A percentile compares a stretch with the other conserved stretches of the same genome.
Evolutionary conservation across 2,329 filamentous ascomycete genomes (phyloP).

Genomic region (Fusarium decemcellulare): DNA sequence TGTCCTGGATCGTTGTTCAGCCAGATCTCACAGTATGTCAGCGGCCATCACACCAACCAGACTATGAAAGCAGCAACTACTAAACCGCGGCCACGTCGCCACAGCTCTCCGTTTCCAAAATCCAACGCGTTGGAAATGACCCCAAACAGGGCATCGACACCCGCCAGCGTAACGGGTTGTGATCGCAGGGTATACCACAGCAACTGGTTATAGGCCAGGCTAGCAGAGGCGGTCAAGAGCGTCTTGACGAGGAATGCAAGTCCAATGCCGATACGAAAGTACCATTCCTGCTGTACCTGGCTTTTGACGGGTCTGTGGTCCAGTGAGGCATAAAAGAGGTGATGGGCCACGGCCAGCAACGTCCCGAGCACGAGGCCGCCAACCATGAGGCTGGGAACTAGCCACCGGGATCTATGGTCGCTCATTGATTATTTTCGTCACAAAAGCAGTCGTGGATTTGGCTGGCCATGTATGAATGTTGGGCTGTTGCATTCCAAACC

Average conservation of each 20-base stretch:
- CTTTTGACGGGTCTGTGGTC: not conserved
- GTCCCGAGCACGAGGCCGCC: not conserved
- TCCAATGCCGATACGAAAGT: constrained; percentile 16
- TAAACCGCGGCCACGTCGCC: not conserved
- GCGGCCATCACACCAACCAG: constrained; percentile 2
- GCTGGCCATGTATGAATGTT: too few species aligned
- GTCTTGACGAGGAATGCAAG: constrained; percentile 10
- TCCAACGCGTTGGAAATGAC: constrained; percentile 4
- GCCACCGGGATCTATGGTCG: too few species aligned
- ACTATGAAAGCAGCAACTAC: not conserved
- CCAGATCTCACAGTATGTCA: too few species aligned
- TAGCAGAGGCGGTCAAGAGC: constrained; percentile 1
- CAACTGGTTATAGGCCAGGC: constrained; percentile 21
- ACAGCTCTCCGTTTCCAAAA: constrained; percentile 3
- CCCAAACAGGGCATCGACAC: constrained; percentile 11
- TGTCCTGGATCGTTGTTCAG: not conserved
- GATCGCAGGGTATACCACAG: constrained; percentile 10
- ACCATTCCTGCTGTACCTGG: constrained; percentile 27
- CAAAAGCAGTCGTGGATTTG: too few species aligned
- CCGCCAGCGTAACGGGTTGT: constrained; percentile 4
- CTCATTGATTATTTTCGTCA: too few species aligned
- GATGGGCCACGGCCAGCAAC: constrained; percentile 3
- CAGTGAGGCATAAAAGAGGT: constrained; percentile 7
- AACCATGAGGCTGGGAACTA: constrained; percentile 2
- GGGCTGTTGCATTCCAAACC: too few species aligned